Evolutionary conservation across 2,329 filamentous ascomycete genomes (phyloP).

Genomic region (Blastomyces percursus): DNA sequence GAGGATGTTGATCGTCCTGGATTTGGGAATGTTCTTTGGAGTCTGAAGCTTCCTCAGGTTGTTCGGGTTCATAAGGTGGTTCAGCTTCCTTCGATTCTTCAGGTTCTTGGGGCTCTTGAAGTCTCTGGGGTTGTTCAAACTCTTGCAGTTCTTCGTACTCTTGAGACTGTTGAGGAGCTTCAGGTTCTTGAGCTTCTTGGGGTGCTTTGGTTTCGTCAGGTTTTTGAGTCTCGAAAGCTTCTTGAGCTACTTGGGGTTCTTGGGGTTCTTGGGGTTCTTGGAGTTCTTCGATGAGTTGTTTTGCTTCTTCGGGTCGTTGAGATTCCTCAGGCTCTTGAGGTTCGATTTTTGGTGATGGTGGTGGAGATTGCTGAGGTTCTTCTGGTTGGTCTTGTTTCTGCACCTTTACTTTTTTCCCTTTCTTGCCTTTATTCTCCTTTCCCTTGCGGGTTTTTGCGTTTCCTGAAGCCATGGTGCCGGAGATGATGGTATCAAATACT

Average conservation of each 20-base stretch:
- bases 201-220: conserved; percentile 3
- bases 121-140: not conserved
- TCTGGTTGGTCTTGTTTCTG: conserved; percentile 6
- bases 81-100: not conserved
- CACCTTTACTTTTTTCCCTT: conserved; percentile 12
- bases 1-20: not conserved
- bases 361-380: conserved; percentile 1
- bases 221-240: conserved; percentile 10
- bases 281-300: conserved; percentile 8
- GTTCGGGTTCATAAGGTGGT: not conserved
- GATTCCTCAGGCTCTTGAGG: conserved; percentile 11
- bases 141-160: not conserved
- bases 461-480: conserved; percentile 1
- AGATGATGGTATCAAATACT: conserved; percentile 8
- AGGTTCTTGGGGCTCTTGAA: not conserved
- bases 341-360: conserved; percentile 1
- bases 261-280: conserved; percentile 3
- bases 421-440: conserved; percentile 9
- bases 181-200: not conserved
- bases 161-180: not conserved
- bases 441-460: conserved; percentile 7
- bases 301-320: conserved; percentile 5
- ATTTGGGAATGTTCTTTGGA: not conserved
- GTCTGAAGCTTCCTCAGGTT: not conserved
- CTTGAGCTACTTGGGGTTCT: conserved; percentile 6